phyloP scores from a whole-genome alignment of 208 protist species.

The Leishmania major region DNA sequence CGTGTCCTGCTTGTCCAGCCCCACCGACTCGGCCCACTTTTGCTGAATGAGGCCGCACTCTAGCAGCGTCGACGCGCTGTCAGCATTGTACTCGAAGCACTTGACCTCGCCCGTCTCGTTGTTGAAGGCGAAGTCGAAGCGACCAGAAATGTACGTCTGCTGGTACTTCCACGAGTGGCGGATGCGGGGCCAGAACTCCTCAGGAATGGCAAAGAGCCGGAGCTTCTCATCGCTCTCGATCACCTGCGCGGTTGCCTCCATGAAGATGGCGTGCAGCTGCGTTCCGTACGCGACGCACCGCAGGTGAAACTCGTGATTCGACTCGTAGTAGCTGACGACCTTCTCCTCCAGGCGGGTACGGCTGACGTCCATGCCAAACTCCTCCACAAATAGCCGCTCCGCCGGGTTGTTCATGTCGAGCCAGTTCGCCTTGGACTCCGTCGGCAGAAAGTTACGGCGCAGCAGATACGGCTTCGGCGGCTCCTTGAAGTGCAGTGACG shows the following conservation, averaged over 20 bases:
- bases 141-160: conserved; percentile 75
- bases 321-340: conserved; percentile 81
- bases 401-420: conserved; percentile 78
- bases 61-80: conserved; percentile 88
- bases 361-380: conserved; percentile 82
- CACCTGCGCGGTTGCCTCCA: conserved; percentile 87
- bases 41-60: conserved; percentile 89
- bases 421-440: conserved; percentile 57
- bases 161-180: conserved; percentile 80
- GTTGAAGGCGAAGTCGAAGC: conserved; percentile 92
- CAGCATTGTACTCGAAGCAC: conserved; percentile 94
- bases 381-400: conserved; percentile 74
- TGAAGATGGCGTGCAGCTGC: conserved; percentile 82
- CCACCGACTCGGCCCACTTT: conserved; percentile 84
- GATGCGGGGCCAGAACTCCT: conserved; percentile 88
- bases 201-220: conserved; percentile 66
- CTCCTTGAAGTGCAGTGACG: conserved; percentile 55
- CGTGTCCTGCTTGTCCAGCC: conserved; percentile 57
- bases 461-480: conserved; percentile 53
- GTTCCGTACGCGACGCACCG: conserved; percentile 61
- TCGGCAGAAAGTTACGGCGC: conserved; percentile 63
- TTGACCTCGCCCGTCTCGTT: conserved; percentile 74
- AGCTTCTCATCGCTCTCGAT: conserved; percentile 79
- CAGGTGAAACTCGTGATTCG: conserved; percentile 76
- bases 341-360: conserved; percentile 59